Evolutionary conservation across 805 yeast genomes (phyloP).

Genomic region (Wickerhamomyces queroliae): DNA sequence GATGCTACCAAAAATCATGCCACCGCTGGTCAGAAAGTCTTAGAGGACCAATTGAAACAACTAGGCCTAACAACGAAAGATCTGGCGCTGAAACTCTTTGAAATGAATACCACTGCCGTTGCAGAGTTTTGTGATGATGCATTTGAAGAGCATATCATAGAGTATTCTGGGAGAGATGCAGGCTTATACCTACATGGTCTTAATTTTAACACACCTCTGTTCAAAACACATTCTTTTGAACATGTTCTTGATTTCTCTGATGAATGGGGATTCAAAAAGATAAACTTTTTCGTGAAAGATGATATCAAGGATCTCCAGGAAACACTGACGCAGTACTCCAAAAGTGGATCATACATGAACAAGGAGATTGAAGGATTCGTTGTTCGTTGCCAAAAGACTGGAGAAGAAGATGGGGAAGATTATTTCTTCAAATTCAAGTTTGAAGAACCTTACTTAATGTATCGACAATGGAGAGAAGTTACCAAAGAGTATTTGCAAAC

Average conservation of each 20-base stretch:
- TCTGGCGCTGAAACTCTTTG: conserved; percentile 51
- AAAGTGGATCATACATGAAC: conserved; percentile 65
- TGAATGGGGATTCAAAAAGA: conserved; percentile 63
- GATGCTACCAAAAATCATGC: conserved; percentile 67
- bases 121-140: conserved; percentile 89
- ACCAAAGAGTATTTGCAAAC: conserved; percentile 50
- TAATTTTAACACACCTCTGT: conserved; percentile 58
- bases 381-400: conserved; percentile 48
- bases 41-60: conserved; percentile 45
- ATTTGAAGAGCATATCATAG: conserved; percentile 91
- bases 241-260: conserved; percentile 56
- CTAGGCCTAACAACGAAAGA: conserved; percentile 35
- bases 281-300: conserved; percentile 38
- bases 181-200: conserved; percentile 92
- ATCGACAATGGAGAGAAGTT: conserved; percentile 85
- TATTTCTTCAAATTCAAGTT: conserved; percentile 91
- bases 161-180: conserved; percentile 56
- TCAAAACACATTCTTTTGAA: conserved; percentile 59
- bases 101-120: conserved; percentile 68
- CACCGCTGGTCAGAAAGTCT: conserved; percentile 53
- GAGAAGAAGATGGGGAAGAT: conserved; percentile 26
- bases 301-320: conserved; percentile 35
- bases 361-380: conserved; percentile 93
- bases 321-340: conserved; percentile 51
- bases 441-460: conserved; percentile 90